phyloP scores from a whole-genome alignment of 108 stramenopile genomes.

The Cyclostephanos invisitatus region DNA sequence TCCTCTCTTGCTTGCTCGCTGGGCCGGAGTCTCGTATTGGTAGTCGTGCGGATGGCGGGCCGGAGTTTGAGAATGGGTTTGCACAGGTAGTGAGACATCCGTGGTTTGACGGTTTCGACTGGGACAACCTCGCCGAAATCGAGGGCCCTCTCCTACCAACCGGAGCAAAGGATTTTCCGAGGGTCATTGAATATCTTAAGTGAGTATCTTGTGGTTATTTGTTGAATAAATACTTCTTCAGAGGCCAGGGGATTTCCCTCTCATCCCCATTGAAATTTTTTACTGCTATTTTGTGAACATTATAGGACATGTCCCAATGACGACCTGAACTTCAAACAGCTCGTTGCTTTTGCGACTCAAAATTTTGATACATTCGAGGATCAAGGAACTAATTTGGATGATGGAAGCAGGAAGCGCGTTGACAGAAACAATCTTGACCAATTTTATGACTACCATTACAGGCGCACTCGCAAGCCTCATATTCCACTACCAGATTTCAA shows the following conservation, averaged over 20 bases:
- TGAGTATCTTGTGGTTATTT: slow-evolving; percentile 41
- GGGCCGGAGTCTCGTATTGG: slow-evolving; percentile 88
- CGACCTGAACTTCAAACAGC: slow-evolving; percentile 79
- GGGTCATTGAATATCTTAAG: slow-evolving; percentile 85
- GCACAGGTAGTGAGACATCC: slow-evolving; percentile 86
- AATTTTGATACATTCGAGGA: slow-evolving; percentile 95
- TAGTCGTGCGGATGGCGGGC: slow-evolving; percentile 64
- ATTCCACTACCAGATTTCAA: slow-evolving; percentile 52
- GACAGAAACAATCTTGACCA: slow-evolving; percentile 77
- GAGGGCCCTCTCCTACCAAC: slow-evolving; percentile 85
- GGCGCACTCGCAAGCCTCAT: slow-evolving; percentile 81
- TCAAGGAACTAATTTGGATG: slow-evolving; percentile 73
- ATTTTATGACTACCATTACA: slow-evolving; percentile 88
- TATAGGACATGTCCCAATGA: slow-evolving; percentile 78
- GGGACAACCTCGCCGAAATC: slow-evolving; percentile 68
- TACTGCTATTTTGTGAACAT: not conserved
- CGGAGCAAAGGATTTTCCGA: slow-evolving; percentile 78
- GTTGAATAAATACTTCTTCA: not conserved
- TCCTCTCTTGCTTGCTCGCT: slow-evolving; percentile 85
- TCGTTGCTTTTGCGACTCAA: slow-evolving; percentile 80
- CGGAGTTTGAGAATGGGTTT: slow-evolving; percentile 87
- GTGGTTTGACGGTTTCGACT: slow-evolving; percentile 89
- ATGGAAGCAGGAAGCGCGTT: slow-evolving; percentile 49
- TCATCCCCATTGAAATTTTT: not conserved
- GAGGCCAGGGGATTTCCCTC: not conserved